Evolutionary conservation across 2,329 filamentous ascomycete species (phyloP), one percentile per base, ranked within the genome.

Genomic region (Shiraia bambusicola): DNA sequence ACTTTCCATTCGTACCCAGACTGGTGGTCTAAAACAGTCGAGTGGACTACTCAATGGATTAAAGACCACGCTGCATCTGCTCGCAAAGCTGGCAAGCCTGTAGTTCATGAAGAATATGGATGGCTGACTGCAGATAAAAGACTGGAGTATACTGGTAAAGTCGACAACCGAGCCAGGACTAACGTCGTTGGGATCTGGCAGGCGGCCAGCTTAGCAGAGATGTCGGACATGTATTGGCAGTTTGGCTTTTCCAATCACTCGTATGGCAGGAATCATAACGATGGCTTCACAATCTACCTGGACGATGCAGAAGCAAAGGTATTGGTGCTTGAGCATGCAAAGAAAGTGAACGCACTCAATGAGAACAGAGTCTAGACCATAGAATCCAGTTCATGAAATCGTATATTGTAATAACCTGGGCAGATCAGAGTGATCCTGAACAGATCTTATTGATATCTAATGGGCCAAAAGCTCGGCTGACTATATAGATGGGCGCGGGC

Each of bases 211-310:
- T 49, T 76, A 6, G 63, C 73, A 40, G 70, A 76, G 49, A 67
- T 81, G 57, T 63, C 74, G 2, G 76, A 79, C 46, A 69, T 79
- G 70, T 81, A 73, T 62, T 81, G 78, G 78, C 78, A 81, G 47
- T 80, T 69, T 49, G 78, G 78, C 0, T 79, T 65, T 49, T 71
- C 68, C 4, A 67, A 66, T 0, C 80, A 72, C 51, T 78, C 76
- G 3, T 79, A 77, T 28, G 77, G 78, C 1, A 69, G 71, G 29
- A 81, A 81, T 54, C 66, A 80, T 36, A 65, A 81, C 30, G 78
- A 80, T 38, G 77, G 77, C 0, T 80, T 80, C 54, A 80, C 78
- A 1, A 79, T 81, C 34, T 81, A 70, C 50, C 49, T 80, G 22
- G 77, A 80, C 24, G 52, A 59, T 43, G 50, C 47, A 0, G 53